Evolutionary conservation across 345 rosid species (phyloP), one percentile per base, ranked within the genome.

Genomic region (Fremontodendron californicum): DNA sequence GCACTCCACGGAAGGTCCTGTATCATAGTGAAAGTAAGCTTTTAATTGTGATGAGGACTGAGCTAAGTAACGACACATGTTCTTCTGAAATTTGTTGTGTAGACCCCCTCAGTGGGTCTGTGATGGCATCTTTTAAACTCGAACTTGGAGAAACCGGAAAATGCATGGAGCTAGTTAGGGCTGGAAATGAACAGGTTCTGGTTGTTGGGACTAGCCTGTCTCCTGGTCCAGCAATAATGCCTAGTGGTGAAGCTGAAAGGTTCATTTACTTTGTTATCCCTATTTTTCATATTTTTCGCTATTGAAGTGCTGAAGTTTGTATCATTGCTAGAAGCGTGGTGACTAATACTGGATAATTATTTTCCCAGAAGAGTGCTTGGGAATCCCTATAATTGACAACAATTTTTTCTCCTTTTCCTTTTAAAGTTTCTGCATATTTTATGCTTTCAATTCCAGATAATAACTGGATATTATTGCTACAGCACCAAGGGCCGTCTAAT

Each of bases 181-280:
- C 82, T 78, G 97, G 96, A 84, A 92, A 84, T 80, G 97, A 96
- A 68, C 92, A 89, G 63, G 94, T 92, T 82, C 79, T 93, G 82
- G 95, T 92, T 75, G 85, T 93, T 79, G 99, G 99, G 62, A 96
- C 99, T 69, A 89, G 96, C 84, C 83, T 89, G 54, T 91, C 95
- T 60, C 83, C 92, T 80, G 97, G 98, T 83, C 99, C 96, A 57
- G 98, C 97, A 78, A 87, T 92, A 75, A 85, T 96, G 97, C 92
- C 94, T 78, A 93, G 95, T 80, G 99, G 99, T 78, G 99, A 96
- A 89, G 98, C 98, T 66, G 99, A 96, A 88, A 92, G 98, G 99
- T 96, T 39, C 46, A 42, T 45, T 62, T 54, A 80, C 78, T 80
- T 78, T 71, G 35, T 16, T 61, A 46, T 9, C 57, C 49, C 51